Base-by-base conservation (phyloP, 345 rosid species). In the Acer yangbiense region DNA sequence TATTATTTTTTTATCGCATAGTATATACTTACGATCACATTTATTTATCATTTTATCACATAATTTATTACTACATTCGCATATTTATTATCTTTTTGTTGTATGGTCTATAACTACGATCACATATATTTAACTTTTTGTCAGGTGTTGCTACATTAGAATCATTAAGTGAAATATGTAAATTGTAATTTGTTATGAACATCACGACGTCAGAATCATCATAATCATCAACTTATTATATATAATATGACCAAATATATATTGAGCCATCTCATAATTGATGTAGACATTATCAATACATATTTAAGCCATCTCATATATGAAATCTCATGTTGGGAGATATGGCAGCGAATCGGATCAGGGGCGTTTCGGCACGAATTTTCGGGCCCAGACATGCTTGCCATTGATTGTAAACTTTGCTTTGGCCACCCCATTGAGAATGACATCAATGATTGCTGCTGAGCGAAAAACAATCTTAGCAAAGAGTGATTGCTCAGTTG, bases 341-440 rank as follows among this genome's bases (percentile, higher is more conserved):
- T 68, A n/a, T 20, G 72, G 72, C 12, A 44, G 3, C 27, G 21
- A 32, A 21, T 71, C 23, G 14, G 63, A 6, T 12, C 41, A 75
- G 1, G 74, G 69, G 7, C 68, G 80, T 44, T 91, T 88, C 0
- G 90, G 88, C 3, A 88, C 85, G 41, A 78, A 91, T 78, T 88
- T 89, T 17, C 95, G 72, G 20, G 83, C 91, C 93, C 95, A 91
- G 0, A 88, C 93, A 72, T 91, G 93, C 76, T 91, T 91, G 35
- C 95, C 93, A 11, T 91, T 91, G 80, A 91, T 89, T 74, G 69
- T 77, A 71, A 91, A 91, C 71, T 89, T 91, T 1, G 82, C 89
- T 69, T 82, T 87, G 58, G 67, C 73, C 18, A 5, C 16, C 1
- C 88, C 84, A 16, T 69, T 70, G 21, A 88, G 90, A 39, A 91